These are phyloP conservation scores for Tylopilus orsonianus DNA, from an alignment of 1,284 basidiomycete genomes.

Conservation along the genomic window DNA sequence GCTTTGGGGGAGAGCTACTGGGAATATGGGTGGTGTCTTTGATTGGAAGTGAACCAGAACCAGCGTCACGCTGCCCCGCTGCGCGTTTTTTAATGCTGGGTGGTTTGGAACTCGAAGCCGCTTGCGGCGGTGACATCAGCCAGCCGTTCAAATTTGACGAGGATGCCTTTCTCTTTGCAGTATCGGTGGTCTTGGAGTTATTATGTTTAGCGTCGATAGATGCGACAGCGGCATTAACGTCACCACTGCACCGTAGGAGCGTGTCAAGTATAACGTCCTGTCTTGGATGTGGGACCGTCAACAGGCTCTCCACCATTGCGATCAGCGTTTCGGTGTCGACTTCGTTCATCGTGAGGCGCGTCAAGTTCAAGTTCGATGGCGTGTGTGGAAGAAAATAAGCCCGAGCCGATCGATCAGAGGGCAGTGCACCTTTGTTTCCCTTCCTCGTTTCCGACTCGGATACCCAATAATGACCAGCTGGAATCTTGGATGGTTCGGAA, in stretches of 20 bases:
- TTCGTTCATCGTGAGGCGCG: conserved; percentile 24
- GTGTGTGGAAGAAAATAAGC: neutral
- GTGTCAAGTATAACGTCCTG: conserved; percentile 55
- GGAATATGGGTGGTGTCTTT: conserved; percentile 19
- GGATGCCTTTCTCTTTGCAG: conserved; percentile 43
- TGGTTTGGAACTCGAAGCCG: conserved; percentile 23
- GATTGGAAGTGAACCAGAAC: conserved; percentile 9
- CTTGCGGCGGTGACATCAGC: conserved; percentile 39
- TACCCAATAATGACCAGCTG: no score
- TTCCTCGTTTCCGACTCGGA: neutral
- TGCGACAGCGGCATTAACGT: conserved; percentile 58
- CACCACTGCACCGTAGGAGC: conserved; percentile 57
- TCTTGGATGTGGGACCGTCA: conserved; percentile 39
- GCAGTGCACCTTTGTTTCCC: conserved; percentile 3
- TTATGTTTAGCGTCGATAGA: conserved; percentile 32
- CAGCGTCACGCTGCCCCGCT: conserved; percentile 3
- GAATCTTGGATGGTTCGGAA: no score
- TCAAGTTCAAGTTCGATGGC: no score
- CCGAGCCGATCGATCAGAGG: neutral
- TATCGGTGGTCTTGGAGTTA: conserved; percentile 14
- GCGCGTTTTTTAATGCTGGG: conserved; percentile 26
- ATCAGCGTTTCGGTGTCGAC: conserved; percentile 68
- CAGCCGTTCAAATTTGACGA: conserved; percentile 51
- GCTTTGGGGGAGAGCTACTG: conserved; percentile 27
- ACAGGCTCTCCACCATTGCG: conserved; percentile 61